Percentiles rank a stretch among this genome's conserved stretches.
Evolutionary conservation across 768 basidiomycete species (phyloP).

Genomic region (Cystoderma amianthinum): DNA sequence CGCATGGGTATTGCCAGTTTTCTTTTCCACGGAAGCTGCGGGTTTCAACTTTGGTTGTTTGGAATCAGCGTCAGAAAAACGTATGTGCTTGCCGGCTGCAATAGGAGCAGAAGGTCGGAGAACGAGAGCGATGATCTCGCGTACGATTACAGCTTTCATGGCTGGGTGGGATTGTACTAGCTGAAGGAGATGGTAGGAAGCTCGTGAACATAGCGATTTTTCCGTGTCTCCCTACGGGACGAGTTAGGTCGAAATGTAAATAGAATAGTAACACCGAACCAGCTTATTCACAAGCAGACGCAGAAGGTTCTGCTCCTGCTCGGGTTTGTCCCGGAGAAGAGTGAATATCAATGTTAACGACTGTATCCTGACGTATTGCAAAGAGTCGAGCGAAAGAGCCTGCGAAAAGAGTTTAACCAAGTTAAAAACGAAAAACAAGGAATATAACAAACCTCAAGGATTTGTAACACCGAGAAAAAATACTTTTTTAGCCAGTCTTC

Average conservation of each 20-base stretch:
- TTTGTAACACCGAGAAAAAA: slow-evolving; percentile 87
- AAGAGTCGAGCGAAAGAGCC: slow-evolving; percentile 77
- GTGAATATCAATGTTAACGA: slow-evolving; percentile 70
- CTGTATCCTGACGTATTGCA: slow-evolving; percentile 86
- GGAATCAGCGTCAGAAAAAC: slow-evolving; percentile 37
- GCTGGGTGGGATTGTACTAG: slow-evolving; percentile 85
- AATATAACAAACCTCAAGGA: slow-evolving; percentile 61
- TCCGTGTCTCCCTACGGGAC: slow-evolving; percentile 75
- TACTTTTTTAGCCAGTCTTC: slow-evolving; percentile 98
- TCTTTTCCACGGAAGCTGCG: slow-evolving; percentile 24
- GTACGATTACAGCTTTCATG: slow-evolving; percentile 87
- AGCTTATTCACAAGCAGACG: slow-evolving; percentile 92
- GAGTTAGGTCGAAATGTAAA: not conserved
- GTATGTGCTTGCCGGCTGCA: slow-evolving; percentile 37
- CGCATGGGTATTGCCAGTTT: slow-evolving; percentile 58
- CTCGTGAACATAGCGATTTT: slow-evolving; percentile 79
- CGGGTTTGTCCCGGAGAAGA: slow-evolving; percentile 83
- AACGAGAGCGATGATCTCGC: slow-evolving; percentile 77
- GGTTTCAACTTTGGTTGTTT: slow-evolving; percentile 23
- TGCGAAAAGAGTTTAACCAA: slow-evolving; percentile 21
- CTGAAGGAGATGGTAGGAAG: slow-evolving; percentile 85
- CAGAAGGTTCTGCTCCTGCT: slow-evolving; percentile 96
- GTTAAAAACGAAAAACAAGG: not conserved
- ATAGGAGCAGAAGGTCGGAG: slow-evolving; percentile 50
- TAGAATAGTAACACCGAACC: slow-evolving; percentile 30